A percentile compares a stretch with the other conserved stretches of the same genome.
Evolutionary conservation across 768 basidiomycete species (phyloP).

Genomic region (Boletus pseudopeckii): DNA sequence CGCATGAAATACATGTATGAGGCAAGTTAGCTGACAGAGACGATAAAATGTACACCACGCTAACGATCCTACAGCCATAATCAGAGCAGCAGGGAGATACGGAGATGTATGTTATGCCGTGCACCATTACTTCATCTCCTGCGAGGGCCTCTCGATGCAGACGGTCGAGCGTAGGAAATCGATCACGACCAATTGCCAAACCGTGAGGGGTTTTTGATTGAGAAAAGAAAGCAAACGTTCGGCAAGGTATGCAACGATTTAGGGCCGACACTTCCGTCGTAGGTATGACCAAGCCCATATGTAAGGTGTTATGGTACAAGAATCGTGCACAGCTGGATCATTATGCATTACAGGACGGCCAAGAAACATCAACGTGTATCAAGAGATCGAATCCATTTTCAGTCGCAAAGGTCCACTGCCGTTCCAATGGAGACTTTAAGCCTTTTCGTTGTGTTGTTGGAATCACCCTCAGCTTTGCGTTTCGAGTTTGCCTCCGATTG

Average conservation of each 20-base stretch:
- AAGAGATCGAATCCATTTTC: constrained; percentile 10
- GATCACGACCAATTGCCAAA: constrained; percentile 44
- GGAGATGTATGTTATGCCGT: constrained; percentile 84
- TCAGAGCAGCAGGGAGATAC: constrained; percentile 72
- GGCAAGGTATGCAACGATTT: constrained; percentile 5
- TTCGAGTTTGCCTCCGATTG: constrained; percentile 32
- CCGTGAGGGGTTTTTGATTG: constrained; percentile 38
- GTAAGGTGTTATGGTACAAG: no score
- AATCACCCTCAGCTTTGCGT: constrained; percentile 27
- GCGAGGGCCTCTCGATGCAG: constrained; percentile 64
- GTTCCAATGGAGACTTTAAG: constrained; percentile 68
- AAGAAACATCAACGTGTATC: neutral
- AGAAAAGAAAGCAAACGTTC: neutral
- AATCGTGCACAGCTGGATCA: neutral
- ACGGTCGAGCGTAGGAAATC: constrained; percentile 35
- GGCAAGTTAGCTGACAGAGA: neutral
- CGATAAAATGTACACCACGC: constrained; percentile 69
- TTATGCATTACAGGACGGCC: neutral
- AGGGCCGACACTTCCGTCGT: constrained; percentile 33
- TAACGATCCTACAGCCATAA: constrained; percentile 75
- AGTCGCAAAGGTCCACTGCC: constrained; percentile 76
- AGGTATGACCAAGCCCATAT: no score
- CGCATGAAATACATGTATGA: neutral
- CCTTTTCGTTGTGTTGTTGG: constrained; percentile 43
- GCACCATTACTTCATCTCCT: constrained; percentile 90